Base-by-base conservation (phyloP, 2,329 filamentous ascomycete genomes). In the Paraconiothyrium brasiliense region DNA sequence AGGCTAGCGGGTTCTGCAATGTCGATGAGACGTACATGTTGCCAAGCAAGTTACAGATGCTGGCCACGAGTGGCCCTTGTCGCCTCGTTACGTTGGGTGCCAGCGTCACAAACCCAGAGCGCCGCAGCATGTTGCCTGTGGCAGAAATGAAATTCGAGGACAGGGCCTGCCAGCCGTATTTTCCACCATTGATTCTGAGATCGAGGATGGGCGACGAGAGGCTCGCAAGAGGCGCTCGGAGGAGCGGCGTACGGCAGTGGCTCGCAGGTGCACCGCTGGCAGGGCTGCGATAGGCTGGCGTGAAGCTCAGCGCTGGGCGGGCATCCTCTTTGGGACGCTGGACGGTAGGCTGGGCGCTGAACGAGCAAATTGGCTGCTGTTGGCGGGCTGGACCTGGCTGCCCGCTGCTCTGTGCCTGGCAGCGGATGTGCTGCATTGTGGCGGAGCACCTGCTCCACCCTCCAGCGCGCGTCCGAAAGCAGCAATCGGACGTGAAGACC, bases 121-220 rank as follows among this genome's bases (percentile, higher is more conserved):
- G 54, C 43, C 43, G 43, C 43, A 47, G 54, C 43, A 11, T 41
- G 35, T 16, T 54, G 39, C 51, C 54, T 49, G 44, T 57, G 54
- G 43, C 54, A n/a, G 54, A 59, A 59, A 54, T 54, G 54, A 59
- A 59, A 54, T 54, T 59, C 57, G 50, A 55, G 57, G 57, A 34
- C 10, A 13, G 32, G 37, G 10, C 32, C 22, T 10, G 37, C 27
- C 20, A 16, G 27, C 16, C 13, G 54, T 48, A 49, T 37, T 35
- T 39, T 8, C 11, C 35, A 22, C 4, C 49, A 16, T 41, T 20
- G 20, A 20, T 20, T 20, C 37, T 16, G n/a, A 6, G 32, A 52
- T 24, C 1, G 49, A 39, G 49, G 37, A 16, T 13, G 37, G 37
- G 37, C 37, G 37, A 41, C 37, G 16, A 13, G 16, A 16, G 5